Conservation (phyloP, 805 yeast species). For the Starmerella floris region DNA sequence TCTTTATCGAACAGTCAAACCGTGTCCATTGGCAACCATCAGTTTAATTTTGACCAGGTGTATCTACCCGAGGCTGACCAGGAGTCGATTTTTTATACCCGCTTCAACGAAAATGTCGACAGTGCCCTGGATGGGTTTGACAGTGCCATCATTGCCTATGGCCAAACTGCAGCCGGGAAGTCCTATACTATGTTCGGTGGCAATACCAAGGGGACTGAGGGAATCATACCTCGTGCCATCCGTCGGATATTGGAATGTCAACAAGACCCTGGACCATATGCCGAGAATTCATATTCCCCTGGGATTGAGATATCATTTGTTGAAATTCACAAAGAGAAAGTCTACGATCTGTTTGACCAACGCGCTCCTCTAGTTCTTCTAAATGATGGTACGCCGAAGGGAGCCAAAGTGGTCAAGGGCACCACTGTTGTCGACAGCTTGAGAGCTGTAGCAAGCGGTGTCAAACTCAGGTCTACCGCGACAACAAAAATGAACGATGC, state of each 20-base stretch:
- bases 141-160: conserved; percentile 48
- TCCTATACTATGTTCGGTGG: conserved; percentile 64
- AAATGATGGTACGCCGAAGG: conserved; percentile 50
- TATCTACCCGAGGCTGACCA: conserved; percentile 43
- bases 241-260: conserved; percentile 39
- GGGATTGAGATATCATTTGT: conserved; percentile 44
- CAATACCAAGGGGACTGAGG: conserved; percentile 34
- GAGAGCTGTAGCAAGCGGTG: background rate
- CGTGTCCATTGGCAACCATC: background rate
- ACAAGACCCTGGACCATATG: conserved; percentile 26
- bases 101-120: conserved; percentile 47
- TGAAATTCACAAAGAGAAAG: conserved; percentile 69
- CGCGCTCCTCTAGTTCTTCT: conserved; percentile 16
- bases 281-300: too few species aligned
- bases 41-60: conserved; percentile 52
- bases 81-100: conserved; percentile 42
- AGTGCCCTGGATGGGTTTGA: conserved; percentile 62
- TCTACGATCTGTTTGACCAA: conserved; percentile 50
- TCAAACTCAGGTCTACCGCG: conserved; percentile 37
- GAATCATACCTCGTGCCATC: conserved; percentile 56
- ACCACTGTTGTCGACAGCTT: background rate
- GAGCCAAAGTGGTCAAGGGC: conserved; percentile 29
- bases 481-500: conserved; percentile 58
- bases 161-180: conserved; percentile 69
- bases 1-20: background rate